These are phyloP conservation scores for Penicillium cosmopolitanum DNA, from an alignment of 495 filamentous ascomycete genomes.

Conservation along the genomic window DNA sequence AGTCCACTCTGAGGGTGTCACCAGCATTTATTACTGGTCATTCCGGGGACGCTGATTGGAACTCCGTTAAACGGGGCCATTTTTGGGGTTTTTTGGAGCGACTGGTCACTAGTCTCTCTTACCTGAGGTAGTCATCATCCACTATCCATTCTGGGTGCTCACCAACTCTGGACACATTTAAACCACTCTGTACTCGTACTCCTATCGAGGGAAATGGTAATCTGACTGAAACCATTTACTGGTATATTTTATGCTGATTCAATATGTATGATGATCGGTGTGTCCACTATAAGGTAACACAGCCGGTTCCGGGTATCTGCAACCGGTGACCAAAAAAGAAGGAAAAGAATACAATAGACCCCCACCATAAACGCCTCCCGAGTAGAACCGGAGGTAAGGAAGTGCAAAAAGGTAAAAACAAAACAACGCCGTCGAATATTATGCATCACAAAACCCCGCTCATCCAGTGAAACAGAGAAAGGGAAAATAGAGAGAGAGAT, in stretches of 20 bases:
- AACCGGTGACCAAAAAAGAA: conserved; percentile 1
- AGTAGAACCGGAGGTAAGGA: background rate
- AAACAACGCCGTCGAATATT: conserved; percentile 8
- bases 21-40: background rate
- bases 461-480: background rate
- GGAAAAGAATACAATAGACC: background rate
- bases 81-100: background rate
- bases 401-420: background rate
- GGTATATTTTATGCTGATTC: background rate
- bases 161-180: background rate
- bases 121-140: background rate
- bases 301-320: conserved; percentile 4
- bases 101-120: background rate
- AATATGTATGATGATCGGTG: background rate
- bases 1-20: background rate
- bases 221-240: background rate
- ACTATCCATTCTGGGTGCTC: background rate
- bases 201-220: no score
- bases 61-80: background rate
- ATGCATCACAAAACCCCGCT: conserved; percentile 5
- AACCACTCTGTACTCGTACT: background rate
- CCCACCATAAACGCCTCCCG: conserved; percentile 3
- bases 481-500: background rate
- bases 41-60: background rate
- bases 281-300: background rate